These are phyloP conservation scores for Coemansia sp. DNA, from an alignment of 192 early-diverging fungal species.

Conservation along the genomic window DNA sequence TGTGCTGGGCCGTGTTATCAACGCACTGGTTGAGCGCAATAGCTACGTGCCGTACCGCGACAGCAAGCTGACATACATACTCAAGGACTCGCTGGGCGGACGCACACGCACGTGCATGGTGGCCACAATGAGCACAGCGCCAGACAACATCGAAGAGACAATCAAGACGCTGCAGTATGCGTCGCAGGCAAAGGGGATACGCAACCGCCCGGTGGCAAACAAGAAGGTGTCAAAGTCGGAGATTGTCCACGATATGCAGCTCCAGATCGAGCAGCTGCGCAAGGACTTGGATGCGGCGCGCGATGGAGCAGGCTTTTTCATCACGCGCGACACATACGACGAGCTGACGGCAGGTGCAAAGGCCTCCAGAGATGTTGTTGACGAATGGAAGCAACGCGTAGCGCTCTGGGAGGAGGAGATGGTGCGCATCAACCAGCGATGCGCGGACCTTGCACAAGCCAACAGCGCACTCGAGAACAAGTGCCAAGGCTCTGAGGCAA, in stretches of 20 bases:
- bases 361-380: slow-evolving; percentile 13
- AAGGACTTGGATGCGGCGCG: slow-evolving; percentile 77
- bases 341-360: slow-evolving; percentile 33
- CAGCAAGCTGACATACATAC: slow-evolving; percentile 85
- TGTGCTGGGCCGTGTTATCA: slow-evolving; percentile 72
- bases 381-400: slow-evolving; percentile 44
- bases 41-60: slow-evolving; percentile 74
- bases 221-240: slow-evolving; percentile 80
- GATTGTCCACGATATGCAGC: slow-evolving; percentile 77
- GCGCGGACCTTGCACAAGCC: slow-evolving; percentile 4
- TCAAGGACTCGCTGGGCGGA: slow-evolving; percentile 91
- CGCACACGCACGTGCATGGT: slow-evolving; percentile 94
- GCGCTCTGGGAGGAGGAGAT: slow-evolving; percentile 30
- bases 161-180: slow-evolving; percentile 78
- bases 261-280: slow-evolving; percentile 78
- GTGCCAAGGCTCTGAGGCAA: slow-evolving; percentile 33
- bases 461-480: slow-evolving; percentile 34
- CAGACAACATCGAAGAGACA: slow-evolving; percentile 67
- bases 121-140: slow-evolving; percentile 85
- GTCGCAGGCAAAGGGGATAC: slow-evolving; percentile 73
- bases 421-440: slow-evolving; percentile 6
- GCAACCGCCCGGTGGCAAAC: slow-evolving; percentile 76
- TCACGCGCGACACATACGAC: slow-evolving; percentile 66
- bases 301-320: slow-evolving; percentile 81
- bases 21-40: slow-evolving; percentile 61